Percentiles rank a stretch among this genome's conserved stretches.
These are phyloP conservation scores for Alternaria sp. DNA, from an alignment of 2,329 filamentous ascomycete species.

Conservation along the genomic window DNA sequence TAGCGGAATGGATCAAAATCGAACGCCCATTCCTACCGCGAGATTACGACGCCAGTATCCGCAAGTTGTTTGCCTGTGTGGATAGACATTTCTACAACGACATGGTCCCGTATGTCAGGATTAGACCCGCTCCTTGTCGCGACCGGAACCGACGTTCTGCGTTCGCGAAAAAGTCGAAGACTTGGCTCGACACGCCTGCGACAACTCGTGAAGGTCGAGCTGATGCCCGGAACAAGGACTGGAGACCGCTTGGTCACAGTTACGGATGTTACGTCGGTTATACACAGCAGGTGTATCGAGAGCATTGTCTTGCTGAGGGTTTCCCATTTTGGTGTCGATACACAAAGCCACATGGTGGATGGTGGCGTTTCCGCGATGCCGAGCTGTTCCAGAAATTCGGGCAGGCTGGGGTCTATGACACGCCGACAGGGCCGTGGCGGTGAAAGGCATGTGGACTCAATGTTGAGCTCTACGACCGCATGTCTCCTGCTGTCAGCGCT, in stretches of 20 bases:
- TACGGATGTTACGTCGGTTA: background rate
- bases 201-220: background rate
- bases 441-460: background rate
- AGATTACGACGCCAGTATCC: background rate
- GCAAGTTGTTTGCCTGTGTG: background rate
- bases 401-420: background rate
- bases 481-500: background rate
- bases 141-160: background rate
- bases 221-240: background rate
- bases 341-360: background rate
- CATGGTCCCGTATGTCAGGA: background rate
- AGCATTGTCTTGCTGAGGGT: background rate
- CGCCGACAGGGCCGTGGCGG: background rate
- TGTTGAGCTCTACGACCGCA: background rate
- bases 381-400: background rate
- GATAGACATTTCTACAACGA: background rate
- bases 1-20: constrained; percentile 5
- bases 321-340: background rate
- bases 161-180: background rate
- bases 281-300: background rate
- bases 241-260: background rate
- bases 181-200: background rate
- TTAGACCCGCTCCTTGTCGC: background rate
- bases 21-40: background rate
- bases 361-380: background rate